phyloP scores from a whole-genome alignment of 106 monocot species.

The Allium sativum region DNA sequence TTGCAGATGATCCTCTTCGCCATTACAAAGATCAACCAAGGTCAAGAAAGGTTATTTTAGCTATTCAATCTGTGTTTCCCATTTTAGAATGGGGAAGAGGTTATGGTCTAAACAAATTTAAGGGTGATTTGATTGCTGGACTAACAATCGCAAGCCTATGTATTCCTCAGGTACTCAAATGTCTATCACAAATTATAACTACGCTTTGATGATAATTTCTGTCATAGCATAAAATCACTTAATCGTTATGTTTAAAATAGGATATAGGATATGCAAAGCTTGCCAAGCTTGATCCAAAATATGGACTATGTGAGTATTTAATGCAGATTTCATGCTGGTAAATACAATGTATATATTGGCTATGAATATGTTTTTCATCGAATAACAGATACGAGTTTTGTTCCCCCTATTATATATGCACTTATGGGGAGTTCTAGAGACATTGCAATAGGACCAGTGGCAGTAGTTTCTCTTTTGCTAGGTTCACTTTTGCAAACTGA shows the following conservation, averaged over 20 bases:
- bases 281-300: conserved; percentile 43
- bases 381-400: conserved; percentile 46
- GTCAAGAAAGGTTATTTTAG: conserved; percentile 33
- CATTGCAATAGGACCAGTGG: conserved; percentile 62
- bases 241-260: conserved; percentile 8
- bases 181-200: neutral
- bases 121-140: conserved; percentile 61
- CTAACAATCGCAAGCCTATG: conserved; percentile 73
- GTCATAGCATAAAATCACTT: neutral
- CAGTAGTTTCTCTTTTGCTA: conserved; percentile 49
- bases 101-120: conserved; percentile 37
- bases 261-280: conserved; percentile 68
- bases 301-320: conserved; percentile 64
- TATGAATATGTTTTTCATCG: too few relatives aligned
- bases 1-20: conserved; percentile 39
- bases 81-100: conserved; percentile 51
- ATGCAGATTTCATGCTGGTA: neutral
- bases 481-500: conserved; percentile 40
- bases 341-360: too few relatives aligned
- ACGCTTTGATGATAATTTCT: neutral
- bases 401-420: conserved; percentile 52
- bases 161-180: conserved; percentile 44
- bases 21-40: conserved; percentile 44
- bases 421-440: conserved; percentile 66
- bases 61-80: conserved; percentile 43